phyloP scores from a whole-genome alignment of 2,329 filamentous ascomycete species.

The Fusarium lateritium region DNA sequence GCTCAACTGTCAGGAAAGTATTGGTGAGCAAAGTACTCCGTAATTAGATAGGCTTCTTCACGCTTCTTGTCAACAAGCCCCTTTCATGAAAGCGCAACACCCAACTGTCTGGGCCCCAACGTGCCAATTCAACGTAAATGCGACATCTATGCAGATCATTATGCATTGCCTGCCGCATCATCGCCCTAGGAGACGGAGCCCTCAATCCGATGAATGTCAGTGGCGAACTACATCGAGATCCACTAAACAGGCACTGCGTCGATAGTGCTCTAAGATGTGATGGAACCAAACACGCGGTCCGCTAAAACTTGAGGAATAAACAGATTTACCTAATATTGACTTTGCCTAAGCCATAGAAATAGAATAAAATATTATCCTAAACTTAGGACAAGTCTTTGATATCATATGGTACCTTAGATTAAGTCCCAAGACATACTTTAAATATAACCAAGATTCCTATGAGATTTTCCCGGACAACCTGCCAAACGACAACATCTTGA shows the following conservation, averaged over 20 bases:
- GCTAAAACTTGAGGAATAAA: too few relatives aligned
- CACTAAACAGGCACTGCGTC: slow-evolving; percentile 30
- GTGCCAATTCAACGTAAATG: slow-evolving; percentile 8
- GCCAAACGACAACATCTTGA: background rate
- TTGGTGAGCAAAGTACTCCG: too few relatives aligned
- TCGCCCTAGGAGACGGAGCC: slow-evolving; percentile 12
- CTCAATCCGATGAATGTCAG: slow-evolving; percentile 22
- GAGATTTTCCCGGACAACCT: too few relatives aligned
- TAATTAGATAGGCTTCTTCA: background rate
- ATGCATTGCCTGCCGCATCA: slow-evolving; percentile 36
- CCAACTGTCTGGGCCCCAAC: background rate
- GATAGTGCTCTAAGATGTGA: background rate
- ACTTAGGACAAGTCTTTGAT: too few relatives aligned
- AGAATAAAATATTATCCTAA: too few relatives aligned
- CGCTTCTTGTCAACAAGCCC: background rate
- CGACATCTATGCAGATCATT: slow-evolving; percentile 44
- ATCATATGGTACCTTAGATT: too few relatives aligned
- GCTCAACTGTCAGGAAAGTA: too few relatives aligned
- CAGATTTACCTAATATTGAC: too few relatives aligned
- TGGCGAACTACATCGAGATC: slow-evolving; percentile 33
- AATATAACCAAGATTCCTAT: too few relatives aligned
- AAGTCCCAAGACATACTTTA: too few relatives aligned
- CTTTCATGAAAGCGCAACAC: background rate
- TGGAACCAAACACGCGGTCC: background rate
- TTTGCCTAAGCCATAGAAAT: too few relatives aligned